A percentile compares a stretch with the other conserved stretches of the same genome.
Evolutionary conservation across 768 basidiomycete genomes (phyloP).

Genomic region (Pisolithus albus): DNA sequence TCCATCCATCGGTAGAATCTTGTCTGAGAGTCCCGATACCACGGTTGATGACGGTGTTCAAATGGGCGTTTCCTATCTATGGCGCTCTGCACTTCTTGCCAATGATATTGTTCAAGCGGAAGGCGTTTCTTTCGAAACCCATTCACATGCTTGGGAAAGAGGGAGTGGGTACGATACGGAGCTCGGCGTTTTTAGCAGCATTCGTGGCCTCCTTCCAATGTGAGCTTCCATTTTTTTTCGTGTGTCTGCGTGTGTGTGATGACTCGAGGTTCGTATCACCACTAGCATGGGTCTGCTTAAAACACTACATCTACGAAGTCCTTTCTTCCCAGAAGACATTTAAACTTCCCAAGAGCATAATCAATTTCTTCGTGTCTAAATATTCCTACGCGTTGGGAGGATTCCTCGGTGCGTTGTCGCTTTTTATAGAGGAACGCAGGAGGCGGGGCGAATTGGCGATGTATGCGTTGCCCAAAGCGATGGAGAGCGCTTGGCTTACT

Average conservation of each 20-base stretch:
- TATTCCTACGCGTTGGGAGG: constrained; percentile 72
- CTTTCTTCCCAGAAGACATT: constrained; percentile 34
- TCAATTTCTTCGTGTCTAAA: constrained; percentile 58
- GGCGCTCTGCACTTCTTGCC: constrained; percentile 89
- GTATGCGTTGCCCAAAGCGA: constrained; percentile 82
- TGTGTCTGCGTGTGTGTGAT: no score
- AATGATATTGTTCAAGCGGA: constrained; percentile 72
- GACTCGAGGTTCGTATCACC: not conserved
- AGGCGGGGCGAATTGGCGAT: constrained; percentile 89
- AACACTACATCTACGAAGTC: constrained; percentile 49
- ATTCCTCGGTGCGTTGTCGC: constrained; percentile 62
- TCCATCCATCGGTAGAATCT: constrained; percentile 65
- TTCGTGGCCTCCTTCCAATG: constrained; percentile 78
- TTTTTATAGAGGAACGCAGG: constrained; percentile 83
- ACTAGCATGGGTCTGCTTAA: constrained; percentile 59
- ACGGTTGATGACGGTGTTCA: constrained; percentile 74
- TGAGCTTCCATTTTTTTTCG: no score
- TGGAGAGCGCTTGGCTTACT: constrained; percentile 88
- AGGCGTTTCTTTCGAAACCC: constrained; percentile 59
- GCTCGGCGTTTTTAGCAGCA: constrained; percentile 79
- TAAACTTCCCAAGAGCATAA: constrained; percentile 39
- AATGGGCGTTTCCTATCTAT: constrained; percentile 81
- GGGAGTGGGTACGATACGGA: constrained; percentile 66
- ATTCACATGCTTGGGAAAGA: constrained; percentile 57
- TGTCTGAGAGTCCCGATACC: constrained; percentile 40